Conservation (phyloP, 192 early-diverging fungal species). For the Coemansia sp. region DNA sequence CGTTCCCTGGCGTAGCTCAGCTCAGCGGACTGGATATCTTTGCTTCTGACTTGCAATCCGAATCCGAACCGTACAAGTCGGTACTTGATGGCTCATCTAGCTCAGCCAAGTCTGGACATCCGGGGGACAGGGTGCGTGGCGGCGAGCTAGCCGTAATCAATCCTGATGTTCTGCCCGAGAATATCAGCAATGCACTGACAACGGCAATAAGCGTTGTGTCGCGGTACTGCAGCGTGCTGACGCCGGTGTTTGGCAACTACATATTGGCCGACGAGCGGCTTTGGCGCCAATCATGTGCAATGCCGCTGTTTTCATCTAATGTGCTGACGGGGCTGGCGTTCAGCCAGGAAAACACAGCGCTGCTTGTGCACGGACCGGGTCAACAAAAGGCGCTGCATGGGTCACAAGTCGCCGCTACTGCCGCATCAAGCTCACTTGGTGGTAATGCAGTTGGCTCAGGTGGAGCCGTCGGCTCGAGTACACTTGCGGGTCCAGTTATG, state of each 20-base stretch:
- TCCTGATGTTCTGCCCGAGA: slow-evolving; percentile 27
- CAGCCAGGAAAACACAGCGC: slow-evolving; percentile 37
- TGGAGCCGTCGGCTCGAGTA: neutral
- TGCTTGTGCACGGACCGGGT: slow-evolving; percentile 1
- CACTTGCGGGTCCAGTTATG: neutral
- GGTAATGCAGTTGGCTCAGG: neutral
- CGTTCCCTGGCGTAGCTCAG: slow-evolving; percentile 46
- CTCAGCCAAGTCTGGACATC: neutral
- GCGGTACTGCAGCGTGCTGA: slow-evolving; percentile 46
- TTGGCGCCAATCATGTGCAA: slow-evolving; percentile 40
- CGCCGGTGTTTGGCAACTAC: slow-evolving; percentile 43
- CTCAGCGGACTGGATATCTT: slow-evolving; percentile 47
- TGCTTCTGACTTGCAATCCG: slow-evolving; percentile 3
- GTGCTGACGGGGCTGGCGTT: slow-evolving; percentile 42
- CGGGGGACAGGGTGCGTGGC: slow-evolving; percentile 1
- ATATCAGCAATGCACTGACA: slow-evolving; percentile 32
- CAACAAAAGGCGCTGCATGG: slow-evolving; percentile 2
- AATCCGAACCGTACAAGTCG: neutral
- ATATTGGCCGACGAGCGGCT: slow-evolving; percentile 46
- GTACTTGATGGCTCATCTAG: neutral
- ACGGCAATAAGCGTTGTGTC: slow-evolving; percentile 38
- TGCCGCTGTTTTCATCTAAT: slow-evolving; percentile 42
- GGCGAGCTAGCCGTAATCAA: slow-evolving; percentile 14
- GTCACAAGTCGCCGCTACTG: neutral
- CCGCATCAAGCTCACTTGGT: slow-evolving; percentile 1